A percentile compares a stretch with the other conserved stretches of the same genome.
Evolutionary conservation across 1,284 basidiomycete species (phyloP).

Genomic region (Cronartium quercuum): DNA sequence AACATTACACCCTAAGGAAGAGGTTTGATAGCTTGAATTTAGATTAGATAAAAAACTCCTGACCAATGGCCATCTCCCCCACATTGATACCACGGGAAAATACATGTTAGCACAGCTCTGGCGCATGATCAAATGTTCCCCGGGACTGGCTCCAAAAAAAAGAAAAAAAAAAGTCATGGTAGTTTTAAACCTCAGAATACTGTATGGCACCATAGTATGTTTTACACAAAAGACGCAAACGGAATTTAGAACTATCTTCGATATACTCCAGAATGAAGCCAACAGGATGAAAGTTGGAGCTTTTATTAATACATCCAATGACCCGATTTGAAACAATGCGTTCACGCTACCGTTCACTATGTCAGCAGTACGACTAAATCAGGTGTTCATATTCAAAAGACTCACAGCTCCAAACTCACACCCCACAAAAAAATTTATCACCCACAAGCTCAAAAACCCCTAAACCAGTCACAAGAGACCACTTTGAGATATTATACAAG

Average conservation of each 20-base stretch:
- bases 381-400: background rate
- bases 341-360: background rate
- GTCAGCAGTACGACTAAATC: background rate
- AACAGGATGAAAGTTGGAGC: background rate
- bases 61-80: background rate
- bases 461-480: background rate
- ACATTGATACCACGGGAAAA: background rate
- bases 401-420: background rate
- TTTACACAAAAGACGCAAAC: background rate
- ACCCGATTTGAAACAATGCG: background rate
- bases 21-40: constrained; percentile 3
- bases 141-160: background rate
- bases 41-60: background rate
- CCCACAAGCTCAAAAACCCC: background rate
- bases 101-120: background rate
- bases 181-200: background rate
- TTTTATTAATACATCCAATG: background rate
- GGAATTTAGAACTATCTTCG: background rate
- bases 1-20: background rate
- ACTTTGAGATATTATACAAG: background rate
- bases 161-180: background rate
- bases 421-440: background rate
- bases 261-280: background rate
- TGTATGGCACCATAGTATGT: background rate
- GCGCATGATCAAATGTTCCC: background rate